Conservation (phyloP, 2,329 filamentous ascomycete genomes). For the Dissoconium aciculare region DNA sequence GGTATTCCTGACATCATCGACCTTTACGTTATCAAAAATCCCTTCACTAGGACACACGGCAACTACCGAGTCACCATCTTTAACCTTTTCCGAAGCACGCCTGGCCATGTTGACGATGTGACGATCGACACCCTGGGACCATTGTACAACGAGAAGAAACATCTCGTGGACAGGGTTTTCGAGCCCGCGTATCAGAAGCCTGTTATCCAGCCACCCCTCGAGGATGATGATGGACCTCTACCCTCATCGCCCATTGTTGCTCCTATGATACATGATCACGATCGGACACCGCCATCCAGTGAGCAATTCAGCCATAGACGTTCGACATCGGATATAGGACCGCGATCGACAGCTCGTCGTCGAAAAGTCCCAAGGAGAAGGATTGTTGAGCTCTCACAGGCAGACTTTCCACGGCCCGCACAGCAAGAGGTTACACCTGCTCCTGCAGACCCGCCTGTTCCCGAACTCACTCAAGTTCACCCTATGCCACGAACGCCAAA, state of each 20-base stretch:
- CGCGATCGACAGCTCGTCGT: constrained; percentile 31
- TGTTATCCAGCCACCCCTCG: constrained; percentile 54
- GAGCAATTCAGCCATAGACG: constrained; percentile 13
- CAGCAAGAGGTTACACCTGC: constrained; percentile 6
- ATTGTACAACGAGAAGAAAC: constrained; percentile 70
- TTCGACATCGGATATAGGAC: constrained; percentile 19
- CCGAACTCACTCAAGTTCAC: constrained; percentile 18
- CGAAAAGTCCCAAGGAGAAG: constrained; percentile 43
- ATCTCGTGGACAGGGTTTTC: constrained; percentile 65
- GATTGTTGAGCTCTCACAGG: constrained; percentile 44
- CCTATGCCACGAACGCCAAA: constrained; percentile 15
- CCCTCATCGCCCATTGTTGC: not conserved
- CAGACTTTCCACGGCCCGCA: constrained; percentile 19
- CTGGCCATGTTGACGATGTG: constrained; percentile 81
- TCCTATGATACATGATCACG: constrained; percentile 1
- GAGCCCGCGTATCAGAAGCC: constrained; percentile 57
- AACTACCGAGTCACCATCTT: constrained; percentile 83
- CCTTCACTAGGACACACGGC: constrained; percentile 74
- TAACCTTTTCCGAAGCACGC: constrained; percentile 82
- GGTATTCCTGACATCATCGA: constrained; percentile 83
- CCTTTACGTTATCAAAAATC: constrained; percentile 84
- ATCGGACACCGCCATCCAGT: constrained; percentile 5
- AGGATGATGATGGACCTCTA: constrained; percentile 37
- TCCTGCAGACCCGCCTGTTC: constrained; percentile 8
- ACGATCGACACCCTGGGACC: constrained; percentile 74